Evolutionary conservation across 140 eudicot genomes (phyloP).

Genomic region (Senecio squalidus): DNA sequence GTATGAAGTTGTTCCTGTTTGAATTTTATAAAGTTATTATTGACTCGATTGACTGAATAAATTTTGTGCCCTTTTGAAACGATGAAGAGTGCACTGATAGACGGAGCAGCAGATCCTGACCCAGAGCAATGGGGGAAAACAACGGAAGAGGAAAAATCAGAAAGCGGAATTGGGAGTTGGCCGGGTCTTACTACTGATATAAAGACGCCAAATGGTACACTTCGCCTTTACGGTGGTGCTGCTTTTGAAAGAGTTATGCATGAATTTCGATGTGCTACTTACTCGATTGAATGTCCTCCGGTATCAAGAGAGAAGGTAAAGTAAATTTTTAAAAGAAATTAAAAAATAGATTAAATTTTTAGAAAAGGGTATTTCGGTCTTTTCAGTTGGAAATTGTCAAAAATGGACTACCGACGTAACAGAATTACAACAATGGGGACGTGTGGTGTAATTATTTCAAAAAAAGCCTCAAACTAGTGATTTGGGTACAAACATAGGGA

Average conservation of each 20-base stretch:
- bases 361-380: no score
- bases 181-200: conserved; percentile 61
- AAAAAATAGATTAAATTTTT: no score
- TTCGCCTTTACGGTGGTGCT: conserved; percentile 84
- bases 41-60: conserved; percentile 18
- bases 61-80: not conserved
- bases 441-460: no score
- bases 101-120: conserved; percentile 86
- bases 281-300: conserved; percentile 71
- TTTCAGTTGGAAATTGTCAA: no score
- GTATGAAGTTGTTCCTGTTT: not conserved
- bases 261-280: conserved; percentile 79
- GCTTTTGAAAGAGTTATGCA: conserved; percentile 84
- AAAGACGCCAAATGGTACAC: conserved; percentile 69
- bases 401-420: no score
- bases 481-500: no score
- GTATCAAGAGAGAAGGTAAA: conserved; percentile 83
- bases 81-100: conserved; percentile 58
- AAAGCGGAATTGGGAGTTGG: conserved; percentile 80
- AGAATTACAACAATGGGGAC: no score
- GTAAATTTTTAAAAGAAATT: no score
- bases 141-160: conserved; percentile 66
- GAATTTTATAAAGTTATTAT: not conserved
- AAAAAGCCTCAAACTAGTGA: no score
- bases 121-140: conserved; percentile 95